Base-by-base conservation (phyloP, 1,284 basidiomycete species). In the Anthracocystis setariae region DNA sequence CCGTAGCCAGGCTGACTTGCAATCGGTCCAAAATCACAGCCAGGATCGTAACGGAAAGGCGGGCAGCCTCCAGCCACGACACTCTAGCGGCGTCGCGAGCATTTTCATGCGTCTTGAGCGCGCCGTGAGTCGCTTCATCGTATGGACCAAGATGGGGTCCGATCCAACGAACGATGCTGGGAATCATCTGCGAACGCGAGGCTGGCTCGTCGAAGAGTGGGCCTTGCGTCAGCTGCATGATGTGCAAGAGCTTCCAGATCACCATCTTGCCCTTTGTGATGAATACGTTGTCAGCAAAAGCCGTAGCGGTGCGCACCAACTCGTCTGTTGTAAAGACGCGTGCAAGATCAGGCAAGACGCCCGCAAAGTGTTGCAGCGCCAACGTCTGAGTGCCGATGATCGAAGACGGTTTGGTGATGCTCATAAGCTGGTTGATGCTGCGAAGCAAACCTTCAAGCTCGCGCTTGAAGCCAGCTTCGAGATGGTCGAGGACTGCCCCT, bases 141-240 rank as follows among this genome's bases (percentile, higher is more conserved):
- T 91, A 96, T 18, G 88, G 86, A n/a, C 94, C 94, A 70, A 98
- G 91, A 82, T 95, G 91, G 0, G 94, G 93, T 79, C 94, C 95
- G 74, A 98, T 90, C 93, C 94, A 97, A 21, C 90, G 88, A 3
- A 94, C 90, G 35, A 98, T 88, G 25, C 90, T 90, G 57, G 96
- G 94, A 7, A 96, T 90, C 20, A 98, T 86, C 15, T 92, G 85
- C 0, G 90, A 87, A 15, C 95, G 89, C 9, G 91, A 90, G 57
- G 91, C 87, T 3, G 90, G 85, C 67, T 91, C 89, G 74, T 94
- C 92, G 79, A 98, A 96, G 38, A 96, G 84, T 82, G 91, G 90
- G 13, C 91, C 90, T 78, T 91, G 92, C 37, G 93, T 91, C 55
- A 98, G 88, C 79, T 96, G 93, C 40, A 94, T 86, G 78, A 95